phyloP scores from a whole-genome alignment of 2,329 filamentous ascomycete species.

The Simplicillium aogashimaense region DNA sequence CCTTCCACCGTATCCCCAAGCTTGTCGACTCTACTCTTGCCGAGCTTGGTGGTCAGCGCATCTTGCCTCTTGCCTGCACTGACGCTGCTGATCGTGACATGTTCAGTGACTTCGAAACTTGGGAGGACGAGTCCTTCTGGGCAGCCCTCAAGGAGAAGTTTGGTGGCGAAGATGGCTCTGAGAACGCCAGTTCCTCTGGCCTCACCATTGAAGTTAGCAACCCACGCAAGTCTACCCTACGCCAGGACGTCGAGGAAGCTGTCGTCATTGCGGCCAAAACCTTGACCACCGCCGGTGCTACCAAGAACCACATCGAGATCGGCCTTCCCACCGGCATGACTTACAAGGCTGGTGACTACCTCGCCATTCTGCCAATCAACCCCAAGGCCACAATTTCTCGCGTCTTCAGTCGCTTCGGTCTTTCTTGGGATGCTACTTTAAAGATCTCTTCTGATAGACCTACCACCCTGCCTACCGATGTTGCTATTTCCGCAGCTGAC shows the following conservation, averaged over 20 bases:
- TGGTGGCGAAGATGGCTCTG: conserved; percentile 17
- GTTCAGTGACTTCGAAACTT: conserved; percentile 57
- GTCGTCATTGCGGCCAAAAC: conserved; percentile 42
- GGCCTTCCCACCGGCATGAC: conserved; percentile 54
- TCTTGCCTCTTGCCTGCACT: conserved; percentile 39
- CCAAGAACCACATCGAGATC: conserved; percentile 58
- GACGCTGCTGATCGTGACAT: conserved; percentile 56
- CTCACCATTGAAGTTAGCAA: conserved; percentile 39
- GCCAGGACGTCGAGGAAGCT: conserved; percentile 54
- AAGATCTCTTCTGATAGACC: conserved; percentile 44
- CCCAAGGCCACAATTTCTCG: conserved; percentile 49
- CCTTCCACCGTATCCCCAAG: conserved; percentile 59
- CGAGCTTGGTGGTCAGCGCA: conserved; percentile 19
- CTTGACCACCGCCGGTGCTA: conserved; percentile 39
- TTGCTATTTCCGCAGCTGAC: conserved; percentile 49
- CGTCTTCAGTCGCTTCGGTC: conserved; percentile 53
- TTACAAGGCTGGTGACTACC: conserved; percentile 68
- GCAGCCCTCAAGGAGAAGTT: conserved; percentile 37
- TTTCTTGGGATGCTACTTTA: conserved; percentile 60
- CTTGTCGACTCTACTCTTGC: conserved; percentile 45
- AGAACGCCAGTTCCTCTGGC: conserved; percentile 8
- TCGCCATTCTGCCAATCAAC: conserved; percentile 65
- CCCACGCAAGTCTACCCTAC: conserved; percentile 44
- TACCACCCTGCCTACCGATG: conserved; percentile 43
- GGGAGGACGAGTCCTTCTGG: conserved; percentile 50